These are phyloP conservation scores for Ilyonectria destructans DNA, from an alignment of 2,329 filamentous ascomycete species.

Conservation along the genomic window DNA sequence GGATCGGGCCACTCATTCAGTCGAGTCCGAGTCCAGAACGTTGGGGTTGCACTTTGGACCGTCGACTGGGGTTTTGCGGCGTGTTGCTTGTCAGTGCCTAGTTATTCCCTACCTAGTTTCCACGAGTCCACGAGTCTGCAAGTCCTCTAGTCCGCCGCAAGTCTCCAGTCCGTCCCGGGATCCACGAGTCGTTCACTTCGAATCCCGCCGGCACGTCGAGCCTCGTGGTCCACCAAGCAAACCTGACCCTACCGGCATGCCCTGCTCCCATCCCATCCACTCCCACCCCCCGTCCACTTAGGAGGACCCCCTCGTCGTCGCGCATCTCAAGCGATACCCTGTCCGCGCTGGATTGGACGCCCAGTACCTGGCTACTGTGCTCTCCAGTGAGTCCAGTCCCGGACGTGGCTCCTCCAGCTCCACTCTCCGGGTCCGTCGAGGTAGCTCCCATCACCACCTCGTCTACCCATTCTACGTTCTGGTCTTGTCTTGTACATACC, in stretches of 20 bases:
- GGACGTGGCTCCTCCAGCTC: constrained; percentile 18
- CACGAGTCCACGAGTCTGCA: not conserved
- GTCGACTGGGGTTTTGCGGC: not conserved
- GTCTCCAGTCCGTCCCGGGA: not conserved
- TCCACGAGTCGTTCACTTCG: not conserved
- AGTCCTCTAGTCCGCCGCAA: not conserved
- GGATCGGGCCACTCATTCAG: constrained; percentile 9
- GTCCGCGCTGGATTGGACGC: constrained; percentile 15
- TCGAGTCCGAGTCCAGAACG: constrained; percentile 6
- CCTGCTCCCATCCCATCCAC: constrained; percentile 27
- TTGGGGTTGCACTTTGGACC: not conserved
- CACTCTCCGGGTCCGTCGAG: constrained; percentile 21
- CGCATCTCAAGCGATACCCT: constrained; percentile 11
- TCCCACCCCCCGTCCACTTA: constrained; percentile 22
- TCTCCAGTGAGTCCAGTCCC: not conserved
- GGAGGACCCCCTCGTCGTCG: constrained; percentile 14
- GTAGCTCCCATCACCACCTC: constrained; percentile 25
- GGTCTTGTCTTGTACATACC: constrained; percentile 15
- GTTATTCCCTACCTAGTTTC: not conserved
- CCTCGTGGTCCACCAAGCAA: not conserved
- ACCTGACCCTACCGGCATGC: constrained; percentile 12
- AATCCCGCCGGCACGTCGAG: not conserved
- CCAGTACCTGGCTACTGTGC: constrained; percentile 21
- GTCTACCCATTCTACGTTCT: constrained; percentile 18
- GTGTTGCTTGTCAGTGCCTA: not conserved